Percentiles rank a stretch among this genome's conserved stretches.
phyloP scores from a whole-genome alignment of 129 eudicot species.

The Helichrysum umbraculigerum region DNA sequence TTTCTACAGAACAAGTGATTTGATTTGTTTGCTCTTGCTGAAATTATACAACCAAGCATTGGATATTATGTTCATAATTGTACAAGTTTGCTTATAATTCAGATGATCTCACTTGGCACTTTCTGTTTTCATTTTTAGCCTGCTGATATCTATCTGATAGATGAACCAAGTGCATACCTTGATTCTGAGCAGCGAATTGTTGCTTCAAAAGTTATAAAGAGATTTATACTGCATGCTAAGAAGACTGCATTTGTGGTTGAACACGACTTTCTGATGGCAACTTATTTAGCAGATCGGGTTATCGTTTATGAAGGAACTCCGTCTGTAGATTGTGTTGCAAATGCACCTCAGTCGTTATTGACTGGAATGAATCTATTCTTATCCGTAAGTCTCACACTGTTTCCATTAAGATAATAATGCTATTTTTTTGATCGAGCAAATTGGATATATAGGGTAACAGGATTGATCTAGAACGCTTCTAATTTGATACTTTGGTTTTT shows the following conservation, averaged over 20 bases:
- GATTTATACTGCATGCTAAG: constrained; percentile 76
- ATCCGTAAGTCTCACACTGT: constrained; percentile 53
- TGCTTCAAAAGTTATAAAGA: constrained; percentile 91
- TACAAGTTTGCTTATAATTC: neutral
- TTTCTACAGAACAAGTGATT: too few relatives aligned
- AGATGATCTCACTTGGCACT: constrained; percentile 11
- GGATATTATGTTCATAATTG: neutral
- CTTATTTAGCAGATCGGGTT: constrained; percentile 84
- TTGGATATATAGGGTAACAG: too few relatives aligned
- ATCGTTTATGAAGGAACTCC: constrained; percentile 81
- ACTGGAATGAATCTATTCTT: constrained; percentile 88
- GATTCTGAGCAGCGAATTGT: constrained; percentile 89
- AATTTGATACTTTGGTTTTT: too few relatives aligned
- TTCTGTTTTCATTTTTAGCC: constrained; percentile 35
- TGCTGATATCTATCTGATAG: constrained; percentile 84
- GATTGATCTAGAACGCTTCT: too few relatives aligned
- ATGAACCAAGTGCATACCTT: constrained; percentile 93
- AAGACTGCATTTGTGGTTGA: constrained; percentile 95
- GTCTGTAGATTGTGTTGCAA: constrained; percentile 74
- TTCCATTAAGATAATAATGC: neutral
- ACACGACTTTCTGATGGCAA: constrained; percentile 90
- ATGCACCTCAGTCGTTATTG: constrained; percentile 78
- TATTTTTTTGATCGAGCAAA: too few relatives aligned
- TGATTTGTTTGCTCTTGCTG: too few relatives aligned
- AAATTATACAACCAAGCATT: too few relatives aligned